Evolutionary conservation across 1,284 basidiomycete genomes (phyloP).

Genomic region (Cystobasidium pallidum): DNA sequence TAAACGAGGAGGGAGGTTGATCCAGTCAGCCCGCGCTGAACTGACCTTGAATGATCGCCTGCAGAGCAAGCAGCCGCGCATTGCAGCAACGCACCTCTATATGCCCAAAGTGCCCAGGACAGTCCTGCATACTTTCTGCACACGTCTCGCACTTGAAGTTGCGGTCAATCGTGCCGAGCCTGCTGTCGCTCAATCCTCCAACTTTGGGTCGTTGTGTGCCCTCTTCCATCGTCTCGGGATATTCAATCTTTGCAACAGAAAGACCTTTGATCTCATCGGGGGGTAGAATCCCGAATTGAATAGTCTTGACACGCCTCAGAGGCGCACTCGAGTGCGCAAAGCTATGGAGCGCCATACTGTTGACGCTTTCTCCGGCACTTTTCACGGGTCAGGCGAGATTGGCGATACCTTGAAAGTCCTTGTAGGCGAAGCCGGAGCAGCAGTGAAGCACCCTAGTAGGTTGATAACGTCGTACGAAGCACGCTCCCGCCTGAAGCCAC

Average conservation of each 20-base stretch:
- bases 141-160: slow-evolving; percentile 99
- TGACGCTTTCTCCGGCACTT: slow-evolving; percentile 2
- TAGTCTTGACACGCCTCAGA: slow-evolving; percentile 90
- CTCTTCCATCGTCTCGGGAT: slow-evolving; percentile 98
- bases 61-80: slow-evolving; percentile 53
- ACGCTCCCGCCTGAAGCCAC: neutral
- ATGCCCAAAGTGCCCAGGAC: slow-evolving; percentile 98
- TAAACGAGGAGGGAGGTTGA: neutral
- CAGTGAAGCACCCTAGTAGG: neutral
- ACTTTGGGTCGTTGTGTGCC: slow-evolving; percentile 71
- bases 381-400: slow-evolving; percentile 18
- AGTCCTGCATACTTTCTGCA: slow-evolving; percentile 96
- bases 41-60: slow-evolving; percentile 15
- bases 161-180: slow-evolving; percentile 96
- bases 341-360: slow-evolving; percentile 45
- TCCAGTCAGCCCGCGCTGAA: neutral
- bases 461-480: neutral
- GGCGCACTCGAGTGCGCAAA: slow-evolving; percentile 86
- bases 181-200: slow-evolving; percentile 94
- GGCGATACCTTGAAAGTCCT: neutral
- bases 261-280: slow-evolving; percentile 97
- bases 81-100: slow-evolving; percentile 83
- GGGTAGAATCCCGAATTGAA: slow-evolving; percentile 98
- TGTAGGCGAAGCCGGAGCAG: neutral
- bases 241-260: slow-evolving; percentile 82